Base-by-base conservation (phyloP, 2,329 filamentous ascomycete species). In the Chrysoporthe cubensis region DNA sequence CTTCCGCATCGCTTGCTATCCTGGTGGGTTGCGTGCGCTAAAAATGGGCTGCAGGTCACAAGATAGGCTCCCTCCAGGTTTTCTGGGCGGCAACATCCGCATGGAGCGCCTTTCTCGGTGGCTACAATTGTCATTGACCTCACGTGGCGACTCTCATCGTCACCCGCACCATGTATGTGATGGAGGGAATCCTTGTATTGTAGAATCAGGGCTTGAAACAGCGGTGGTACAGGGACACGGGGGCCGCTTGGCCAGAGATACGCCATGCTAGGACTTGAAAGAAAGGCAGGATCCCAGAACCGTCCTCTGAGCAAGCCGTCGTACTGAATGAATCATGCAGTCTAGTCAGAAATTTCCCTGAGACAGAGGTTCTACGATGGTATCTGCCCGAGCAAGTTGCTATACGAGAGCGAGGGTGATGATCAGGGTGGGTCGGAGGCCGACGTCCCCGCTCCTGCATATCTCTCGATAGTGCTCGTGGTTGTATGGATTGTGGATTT, bases 391-490 rank as follows among this genome's bases (percentile, higher is more conserved):
- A 26, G 8, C 13, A 13, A 34, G 16, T n/a, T n/a, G 46, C 46
- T 50, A n/a, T 21, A 50, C 4, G n/a, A 6, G 11, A 9, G 46
- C 18, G 46, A 26, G 21, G 46, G 46, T 3, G 26, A 8, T 37
- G 54, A 7, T 11, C 16, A 57, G 54, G 40, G 54, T 57, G 54
- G 54, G 32, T 57, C 54, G 34, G 54, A n/a, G 34, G 7, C 40
- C 40, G 34, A 40, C 7, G 16, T 57, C 54, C 54, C 54, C 54
- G 54, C 34, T 40, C 54, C 18, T 57, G 54, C 52, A 56, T 56
- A 37, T 56, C 52, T 13, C 26, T 37, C 6, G n/a, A 14, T 37
- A 32, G 14, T 34, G 34, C 32, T 37, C 52, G 16, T n/a, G 32
- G 52, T 56, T 8, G 52, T 56, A 56, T 37, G 32, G 52, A 9